Conservation (phyloP, 352 stramenopile genomes). For the Phytopythium sindhum region DNA sequence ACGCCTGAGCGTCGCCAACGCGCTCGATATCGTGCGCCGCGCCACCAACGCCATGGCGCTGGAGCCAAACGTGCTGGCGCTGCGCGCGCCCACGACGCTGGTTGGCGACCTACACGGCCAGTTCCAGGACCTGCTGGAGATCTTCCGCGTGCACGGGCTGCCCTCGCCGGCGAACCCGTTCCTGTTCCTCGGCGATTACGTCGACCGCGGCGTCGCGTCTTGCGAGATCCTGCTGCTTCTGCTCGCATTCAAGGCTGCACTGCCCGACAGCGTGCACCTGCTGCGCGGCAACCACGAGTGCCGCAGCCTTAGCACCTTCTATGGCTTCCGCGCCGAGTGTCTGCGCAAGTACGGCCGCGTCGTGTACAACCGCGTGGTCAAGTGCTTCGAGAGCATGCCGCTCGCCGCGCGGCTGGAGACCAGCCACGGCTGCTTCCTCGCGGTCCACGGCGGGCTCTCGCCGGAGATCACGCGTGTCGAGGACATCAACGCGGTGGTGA, state of each 20-base stretch:
- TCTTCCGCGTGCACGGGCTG: conserved; percentile 53
- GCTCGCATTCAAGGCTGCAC: conserved; percentile 98
- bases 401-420: conserved; percentile 65
- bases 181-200: conserved; percentile 94
- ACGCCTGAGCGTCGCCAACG: conserved; percentile 42
- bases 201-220: conserved; percentile 93
- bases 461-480: conserved; percentile 65
- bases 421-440: conserved; percentile 53
- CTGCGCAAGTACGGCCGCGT: conserved; percentile 70
- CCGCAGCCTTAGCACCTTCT: conserved; percentile 98
- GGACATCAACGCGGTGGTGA: conserved; percentile 70
- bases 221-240: conserved; percentile 98
- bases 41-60: conserved; percentile 58
- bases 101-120: conserved; percentile 95
- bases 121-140: conserved; percentile 96
- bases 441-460: conserved; percentile 72
- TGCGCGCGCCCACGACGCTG: conserved; percentile 50
- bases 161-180: conserved; percentile 90
- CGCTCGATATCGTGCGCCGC: conserved; percentile 53
- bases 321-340: conserved; percentile 99
- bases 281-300: conserved; percentile 99
- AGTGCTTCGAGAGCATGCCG: conserved; percentile 83
- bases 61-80: conserved; percentile 51
- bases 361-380: conserved; percentile 79
- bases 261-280: conserved; percentile 98